phyloP scores from a whole-genome alignment of 2,329 filamentous ascomycete genomes.

The Ilyonectria mors-panacis region DNA sequence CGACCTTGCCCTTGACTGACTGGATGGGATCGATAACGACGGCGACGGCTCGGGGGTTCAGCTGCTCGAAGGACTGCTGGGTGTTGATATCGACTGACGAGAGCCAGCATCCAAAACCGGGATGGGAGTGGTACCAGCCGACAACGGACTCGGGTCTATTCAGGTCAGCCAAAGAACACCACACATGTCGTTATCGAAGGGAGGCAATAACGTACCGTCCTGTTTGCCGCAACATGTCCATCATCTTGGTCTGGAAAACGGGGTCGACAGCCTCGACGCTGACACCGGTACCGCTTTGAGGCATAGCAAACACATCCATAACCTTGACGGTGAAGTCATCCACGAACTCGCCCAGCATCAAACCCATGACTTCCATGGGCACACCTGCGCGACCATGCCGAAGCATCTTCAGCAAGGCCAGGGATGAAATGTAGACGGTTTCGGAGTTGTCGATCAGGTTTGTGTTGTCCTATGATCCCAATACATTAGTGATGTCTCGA shows the following conservation, averaged over 20 bases:
- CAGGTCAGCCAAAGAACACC: slow-evolving; percentile 29
- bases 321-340: slow-evolving; percentile 99
- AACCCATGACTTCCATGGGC: slow-evolving; percentile 99
- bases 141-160: slow-evolving; percentile 93
- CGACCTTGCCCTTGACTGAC: slow-evolving; percentile 99
- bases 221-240: slow-evolving; percentile 99
- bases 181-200: slow-evolving; percentile 12
- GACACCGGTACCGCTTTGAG: slow-evolving; percentile 97
- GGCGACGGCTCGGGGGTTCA: slow-evolving; percentile 95
- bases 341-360: slow-evolving; percentile 99
- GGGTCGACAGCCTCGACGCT: slow-evolving; percentile 98
- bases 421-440: slow-evolving; percentile 98
- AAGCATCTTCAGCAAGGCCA: slow-evolving; percentile 98
- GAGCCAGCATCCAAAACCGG: slow-evolving; percentile 98
- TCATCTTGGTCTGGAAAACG: slow-evolving; percentile 99
- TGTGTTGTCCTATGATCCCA: slow-evolving; percentile 79
- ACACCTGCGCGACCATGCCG: slow-evolving; percentile 97
- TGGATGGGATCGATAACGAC: slow-evolving; percentile 99
- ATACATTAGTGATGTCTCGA: slow-evolving; percentile 25
- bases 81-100: slow-evolving; percentile 99
- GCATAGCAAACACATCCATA: slow-evolving; percentile 99
- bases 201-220: slow-evolving; percentile 77
- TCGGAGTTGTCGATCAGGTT: slow-evolving; percentile 98
- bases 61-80: slow-evolving; percentile 99
- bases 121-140: slow-evolving; percentile 99